Percentiles rank a stretch among this genome's conserved stretches.
These are phyloP conservation scores for Penicillium sp. DNA, from an alignment of 2,329 filamentous ascomycete genomes.

Conservation along the genomic window DNA sequence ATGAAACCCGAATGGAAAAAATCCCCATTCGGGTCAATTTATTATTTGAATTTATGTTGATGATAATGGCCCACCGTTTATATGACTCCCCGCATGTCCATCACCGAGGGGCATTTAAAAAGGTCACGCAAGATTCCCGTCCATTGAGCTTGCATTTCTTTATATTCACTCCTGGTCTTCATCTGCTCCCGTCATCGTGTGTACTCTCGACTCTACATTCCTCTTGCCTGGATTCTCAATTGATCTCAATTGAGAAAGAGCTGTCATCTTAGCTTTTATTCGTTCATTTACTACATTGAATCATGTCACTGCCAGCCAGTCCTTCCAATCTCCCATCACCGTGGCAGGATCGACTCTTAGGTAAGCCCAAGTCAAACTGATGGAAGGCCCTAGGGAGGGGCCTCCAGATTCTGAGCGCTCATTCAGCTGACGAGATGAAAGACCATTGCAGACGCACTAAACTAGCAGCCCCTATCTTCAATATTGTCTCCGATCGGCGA, in stretches of 20 bases:
- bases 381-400: neutral
- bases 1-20: neutral
- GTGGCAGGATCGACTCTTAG: slow-evolving; percentile 61
- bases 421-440: slow-evolving; percentile 28
- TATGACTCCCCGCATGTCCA: slow-evolving; percentile 39
- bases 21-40: slow-evolving; percentile 3
- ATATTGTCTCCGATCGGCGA: slow-evolving; percentile 73
- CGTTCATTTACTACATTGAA: neutral
- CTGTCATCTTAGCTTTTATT: neutral
- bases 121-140: slow-evolving; percentile 16
- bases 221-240: slow-evolving; percentile 10
- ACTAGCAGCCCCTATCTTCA: slow-evolving; percentile 60
- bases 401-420: neutral
- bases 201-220: neutral
- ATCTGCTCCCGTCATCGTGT: neutral
- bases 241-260: slow-evolving; percentile 4
- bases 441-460: slow-evolving; percentile 60
- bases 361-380: slow-evolving; percentile 38
- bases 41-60: slow-evolving; percentile 3
- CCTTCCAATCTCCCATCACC: slow-evolving; percentile 23
- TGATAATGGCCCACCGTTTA: slow-evolving; percentile 37
- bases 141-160: slow-evolving; percentile 14
- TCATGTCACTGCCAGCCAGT: slow-evolving; percentile 27
- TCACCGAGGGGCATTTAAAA: slow-evolving; percentile 20
- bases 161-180: slow-evolving; percentile 8